These are phyloP conservation scores for Nitzschia sp. DNA, from an alignment of 108 stramenopile species.

Conservation along the genomic window DNA sequence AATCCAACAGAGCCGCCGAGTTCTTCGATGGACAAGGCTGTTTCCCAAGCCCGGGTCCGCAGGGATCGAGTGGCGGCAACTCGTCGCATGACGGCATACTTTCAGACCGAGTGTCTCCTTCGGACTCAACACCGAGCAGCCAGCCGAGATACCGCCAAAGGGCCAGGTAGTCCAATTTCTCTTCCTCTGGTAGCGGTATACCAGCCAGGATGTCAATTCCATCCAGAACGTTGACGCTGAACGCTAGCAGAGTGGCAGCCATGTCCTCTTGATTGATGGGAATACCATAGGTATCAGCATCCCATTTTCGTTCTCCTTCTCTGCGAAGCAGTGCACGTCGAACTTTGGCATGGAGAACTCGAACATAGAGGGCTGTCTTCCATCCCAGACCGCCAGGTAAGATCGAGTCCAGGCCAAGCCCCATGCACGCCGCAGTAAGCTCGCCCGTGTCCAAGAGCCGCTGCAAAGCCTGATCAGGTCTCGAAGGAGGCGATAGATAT, in stretches of 20 bases:
- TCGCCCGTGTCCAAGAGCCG: slow-evolving; percentile 74
- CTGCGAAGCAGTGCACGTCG: slow-evolving; percentile 57
- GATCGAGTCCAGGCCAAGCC: slow-evolving; percentile 23
- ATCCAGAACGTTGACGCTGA: slow-evolving; percentile 67
- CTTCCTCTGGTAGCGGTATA: slow-evolving; percentile 35
- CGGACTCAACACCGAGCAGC: slow-evolving; percentile 68
- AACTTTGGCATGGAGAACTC: slow-evolving; percentile 83
- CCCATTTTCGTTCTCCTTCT: slow-evolving; percentile 44
- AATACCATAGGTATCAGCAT: slow-evolving; percentile 55
- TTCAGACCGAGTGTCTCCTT: not conserved
- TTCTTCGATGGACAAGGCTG: slow-evolving; percentile 47
- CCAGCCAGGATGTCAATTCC: slow-evolving; percentile 75
- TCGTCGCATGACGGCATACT: slow-evolving; percentile 27
- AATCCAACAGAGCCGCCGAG: slow-evolving; percentile 40
- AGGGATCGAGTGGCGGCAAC: slow-evolving; percentile 70
- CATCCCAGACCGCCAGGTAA: slow-evolving; percentile 72
- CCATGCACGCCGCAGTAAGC: slow-evolving; percentile 25
- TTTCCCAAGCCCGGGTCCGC: slow-evolving; percentile 53
- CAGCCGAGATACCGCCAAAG: slow-evolving; percentile 87
- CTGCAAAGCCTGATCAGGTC: slow-evolving; percentile 39
- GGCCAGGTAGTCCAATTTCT: slow-evolving; percentile 75
- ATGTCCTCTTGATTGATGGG: slow-evolving; percentile 90
- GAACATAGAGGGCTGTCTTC: slow-evolving; percentile 68
- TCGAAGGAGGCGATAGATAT: slow-evolving; percentile 67
- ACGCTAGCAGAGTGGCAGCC: slow-evolving; percentile 80